These are phyloP conservation scores for Aspergillus sergii DNA, from an alignment of 2,329 filamentous ascomycete species.

Conservation along the genomic window DNA sequence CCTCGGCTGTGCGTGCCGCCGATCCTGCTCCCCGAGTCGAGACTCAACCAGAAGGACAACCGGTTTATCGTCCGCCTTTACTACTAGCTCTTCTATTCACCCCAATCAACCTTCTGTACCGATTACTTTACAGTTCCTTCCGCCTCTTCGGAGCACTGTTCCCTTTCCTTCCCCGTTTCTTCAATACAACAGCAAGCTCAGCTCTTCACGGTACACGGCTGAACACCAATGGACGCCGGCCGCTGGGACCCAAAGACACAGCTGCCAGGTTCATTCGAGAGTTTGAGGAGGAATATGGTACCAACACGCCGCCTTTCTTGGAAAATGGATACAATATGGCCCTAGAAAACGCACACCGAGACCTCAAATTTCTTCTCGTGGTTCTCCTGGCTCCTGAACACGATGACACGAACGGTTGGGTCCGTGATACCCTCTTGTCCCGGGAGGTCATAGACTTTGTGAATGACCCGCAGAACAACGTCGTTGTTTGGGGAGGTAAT, in stretches of 20 bases:
- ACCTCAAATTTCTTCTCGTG: constrained; percentile 89
- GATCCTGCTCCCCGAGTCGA: constrained; percentile 83
- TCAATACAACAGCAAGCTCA: constrained; percentile 51
- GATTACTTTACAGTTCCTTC: constrained; percentile 66
- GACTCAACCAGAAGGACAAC: constrained; percentile 68
- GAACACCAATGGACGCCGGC: constrained; percentile 70
- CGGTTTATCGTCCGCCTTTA: constrained; percentile 71
- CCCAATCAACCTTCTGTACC: constrained; percentile 78
- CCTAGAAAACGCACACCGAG: constrained; percentile 83
- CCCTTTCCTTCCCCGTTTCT: constrained; percentile 73
- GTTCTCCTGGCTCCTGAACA: constrained; percentile 89
- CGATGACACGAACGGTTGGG: constrained; percentile 83
- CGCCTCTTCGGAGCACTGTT: constrained; percentile 76
- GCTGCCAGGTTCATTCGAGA: constrained; percentile 87
- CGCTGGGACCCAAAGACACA: constrained; percentile 82
- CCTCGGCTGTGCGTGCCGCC: constrained; percentile 45
- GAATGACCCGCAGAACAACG: constrained; percentile 72
- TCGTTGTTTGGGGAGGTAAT: constrained; percentile 90
- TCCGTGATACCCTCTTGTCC: constrained; percentile 77
- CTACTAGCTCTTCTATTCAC: constrained; percentile 77
- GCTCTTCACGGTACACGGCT: constrained; percentile 48
- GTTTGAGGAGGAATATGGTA: constrained; percentile 91
- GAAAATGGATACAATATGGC: constrained; percentile 92
- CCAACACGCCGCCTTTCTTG: constrained; percentile 68
- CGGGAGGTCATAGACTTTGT: constrained; percentile 74